Percentiles rank a stretch among this genome's conserved stretches.
These are phyloP conservation scores for Macrocybe gigantea DNA, from an alignment of 768 basidiomycete genomes.

Conservation along the genomic window DNA sequence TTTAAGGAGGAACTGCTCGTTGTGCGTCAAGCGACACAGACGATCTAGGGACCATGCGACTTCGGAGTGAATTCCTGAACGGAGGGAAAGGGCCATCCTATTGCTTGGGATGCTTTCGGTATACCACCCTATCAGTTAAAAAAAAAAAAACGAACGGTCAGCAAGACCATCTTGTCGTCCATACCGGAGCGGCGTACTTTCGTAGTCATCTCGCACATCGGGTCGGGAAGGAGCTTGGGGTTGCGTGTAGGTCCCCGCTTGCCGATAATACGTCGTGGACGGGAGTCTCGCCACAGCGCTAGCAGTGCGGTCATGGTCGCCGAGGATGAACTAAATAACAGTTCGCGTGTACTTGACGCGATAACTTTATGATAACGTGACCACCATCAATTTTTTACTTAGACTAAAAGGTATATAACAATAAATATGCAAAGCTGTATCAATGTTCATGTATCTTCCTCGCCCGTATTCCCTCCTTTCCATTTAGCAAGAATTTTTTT, in stretches of 20 bases:
- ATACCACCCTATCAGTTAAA: constrained; percentile 61
- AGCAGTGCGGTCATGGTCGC: too few relatives aligned
- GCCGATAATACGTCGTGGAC: neutral
- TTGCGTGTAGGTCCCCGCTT: constrained; percentile 12
- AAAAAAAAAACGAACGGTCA: neutral
- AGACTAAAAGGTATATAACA: constrained; percentile 2
- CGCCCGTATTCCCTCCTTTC: constrained; percentile 50
- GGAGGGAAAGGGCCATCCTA: constrained; percentile 85
- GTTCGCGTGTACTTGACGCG: too few relatives aligned
- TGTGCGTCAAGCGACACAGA: constrained; percentile 72
- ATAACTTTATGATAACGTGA: too few relatives aligned
- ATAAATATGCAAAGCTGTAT: constrained; percentile 5
- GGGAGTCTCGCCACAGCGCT: neutral
- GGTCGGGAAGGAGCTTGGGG: constrained; percentile 16
- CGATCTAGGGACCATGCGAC: constrained; percentile 88
- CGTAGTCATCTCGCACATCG: constrained; percentile 68
- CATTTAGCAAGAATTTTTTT: constrained; percentile 81
- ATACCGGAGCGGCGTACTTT: constrained; percentile 41
- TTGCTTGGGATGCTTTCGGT: constrained; percentile 77
- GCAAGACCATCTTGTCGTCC: neutral
- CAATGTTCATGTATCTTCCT: constrained; percentile 21
- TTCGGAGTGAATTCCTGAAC: constrained; percentile 78
- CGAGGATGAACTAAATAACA: too few relatives aligned
- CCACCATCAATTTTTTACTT: neutral
- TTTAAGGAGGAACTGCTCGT: constrained; percentile 70